Conservation (phyloP, 805 yeast species). For the Diddensiella transvaalensis region DNA sequence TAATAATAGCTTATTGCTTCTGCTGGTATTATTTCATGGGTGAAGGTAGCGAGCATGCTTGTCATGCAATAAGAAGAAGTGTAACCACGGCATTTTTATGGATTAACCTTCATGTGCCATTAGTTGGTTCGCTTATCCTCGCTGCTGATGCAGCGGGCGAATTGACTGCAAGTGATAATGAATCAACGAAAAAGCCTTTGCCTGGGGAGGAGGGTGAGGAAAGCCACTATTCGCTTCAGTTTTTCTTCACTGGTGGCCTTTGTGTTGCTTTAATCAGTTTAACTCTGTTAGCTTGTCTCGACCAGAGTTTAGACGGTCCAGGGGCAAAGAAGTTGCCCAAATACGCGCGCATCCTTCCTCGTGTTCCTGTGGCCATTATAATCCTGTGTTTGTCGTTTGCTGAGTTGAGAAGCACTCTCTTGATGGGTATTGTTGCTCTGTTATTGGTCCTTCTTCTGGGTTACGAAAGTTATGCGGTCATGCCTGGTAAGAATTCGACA, state of each 20-base stretch:
- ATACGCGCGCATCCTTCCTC: constrained; percentile 38
- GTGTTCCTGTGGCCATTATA: constrained; percentile 41
- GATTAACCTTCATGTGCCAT: constrained; percentile 48
- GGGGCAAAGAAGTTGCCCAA: constrained; percentile 34
- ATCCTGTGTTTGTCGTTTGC: constrained; percentile 45
- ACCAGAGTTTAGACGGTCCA: constrained; percentile 42
- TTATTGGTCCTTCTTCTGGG: constrained; percentile 35
- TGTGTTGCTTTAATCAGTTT: constrained; percentile 42
- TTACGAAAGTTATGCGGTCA: constrained; percentile 38
- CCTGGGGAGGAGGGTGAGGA: constrained; percentile 25
- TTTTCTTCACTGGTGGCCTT: constrained; percentile 53
- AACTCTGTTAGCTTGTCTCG: constrained; percentile 42
- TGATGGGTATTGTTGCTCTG: constrained; percentile 44
- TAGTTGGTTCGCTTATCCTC: constrained; percentile 45
- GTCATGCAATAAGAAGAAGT: constrained; percentile 52
- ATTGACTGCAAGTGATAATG: constrained; percentile 35
- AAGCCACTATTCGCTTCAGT: constrained; percentile 40
- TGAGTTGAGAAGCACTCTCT: constrained; percentile 37
- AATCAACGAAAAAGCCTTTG: constrained; percentile 22
- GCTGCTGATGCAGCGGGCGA: constrained; percentile 61
- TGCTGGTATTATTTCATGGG: constrained; percentile 55
- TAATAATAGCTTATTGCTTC: constrained; percentile 47
- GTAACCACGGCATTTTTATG: constrained; percentile 45
- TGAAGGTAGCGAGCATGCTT: constrained; percentile 46
- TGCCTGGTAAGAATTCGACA: constrained; percentile 4